Conservation (phyloP, 2,329 filamentous ascomycete species). For the Drechslerella dactyloides region DNA sequence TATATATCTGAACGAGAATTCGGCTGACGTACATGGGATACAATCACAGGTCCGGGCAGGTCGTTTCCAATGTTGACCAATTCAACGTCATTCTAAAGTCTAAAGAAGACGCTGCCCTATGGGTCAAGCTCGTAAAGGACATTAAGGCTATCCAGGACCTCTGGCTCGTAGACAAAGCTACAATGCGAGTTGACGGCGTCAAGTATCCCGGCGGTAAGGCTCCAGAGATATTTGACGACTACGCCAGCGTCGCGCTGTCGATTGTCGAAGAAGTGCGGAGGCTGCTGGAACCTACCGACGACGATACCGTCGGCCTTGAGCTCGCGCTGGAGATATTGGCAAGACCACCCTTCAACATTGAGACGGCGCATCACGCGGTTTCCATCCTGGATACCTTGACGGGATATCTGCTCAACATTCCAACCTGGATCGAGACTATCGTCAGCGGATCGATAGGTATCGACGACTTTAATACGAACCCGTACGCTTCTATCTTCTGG, state of each 20-base stretch:
- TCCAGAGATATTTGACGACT: constrained; percentile 11
- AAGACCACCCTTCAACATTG: neutral
- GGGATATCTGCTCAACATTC: constrained; percentile 8
- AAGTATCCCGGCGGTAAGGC: neutral
- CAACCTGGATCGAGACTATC: constrained; percentile 9
- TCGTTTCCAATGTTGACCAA: too few relatives aligned
- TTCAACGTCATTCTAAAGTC: too few relatives aligned
- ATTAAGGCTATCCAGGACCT: too few relatives aligned
- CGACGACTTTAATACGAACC: neutral
- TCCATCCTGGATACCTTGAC: constrained; percentile 13
- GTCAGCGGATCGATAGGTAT: neutral
- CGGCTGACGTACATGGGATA: too few relatives aligned
- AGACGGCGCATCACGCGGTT: neutral
- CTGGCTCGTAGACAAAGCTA: too few relatives aligned
- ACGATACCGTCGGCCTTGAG: neutral
- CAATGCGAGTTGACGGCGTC: too few relatives aligned
- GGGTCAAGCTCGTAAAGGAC: too few relatives aligned
- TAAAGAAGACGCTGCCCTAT: too few relatives aligned
- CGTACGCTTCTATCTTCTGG: constrained; percentile 19
- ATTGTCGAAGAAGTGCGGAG: constrained; percentile 23
- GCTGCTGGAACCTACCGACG: constrained; percentile 19
- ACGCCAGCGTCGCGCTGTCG: constrained; percentile 1
- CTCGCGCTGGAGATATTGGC: neutral
- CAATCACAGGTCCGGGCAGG: too few relatives aligned
- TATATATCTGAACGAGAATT: too few relatives aligned